Conservation (phyloP, 2,329 filamentous ascomycete genomes). For the Neofusicoccum sp. region DNA sequence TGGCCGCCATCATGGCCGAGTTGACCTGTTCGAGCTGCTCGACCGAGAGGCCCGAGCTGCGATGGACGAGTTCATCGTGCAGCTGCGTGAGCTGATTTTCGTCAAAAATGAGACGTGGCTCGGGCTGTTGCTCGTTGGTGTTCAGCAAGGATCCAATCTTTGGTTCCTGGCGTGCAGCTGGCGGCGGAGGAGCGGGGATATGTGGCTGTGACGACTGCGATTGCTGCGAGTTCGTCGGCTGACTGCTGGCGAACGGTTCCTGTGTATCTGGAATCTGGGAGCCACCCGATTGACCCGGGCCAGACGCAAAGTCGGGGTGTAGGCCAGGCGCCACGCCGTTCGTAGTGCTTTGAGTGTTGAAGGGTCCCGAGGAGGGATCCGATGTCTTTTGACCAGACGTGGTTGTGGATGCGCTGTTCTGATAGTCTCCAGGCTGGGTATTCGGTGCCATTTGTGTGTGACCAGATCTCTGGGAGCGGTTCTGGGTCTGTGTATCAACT, state of each 20-base stretch:
- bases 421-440: constrained; percentile 60
- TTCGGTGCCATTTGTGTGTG: constrained; percentile 59
- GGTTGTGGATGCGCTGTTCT: constrained; percentile 89
- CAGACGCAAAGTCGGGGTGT: constrained; percentile 55
- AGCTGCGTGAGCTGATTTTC: constrained; percentile 56
- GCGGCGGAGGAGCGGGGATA: constrained; percentile 19
- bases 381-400: constrained; percentile 78
- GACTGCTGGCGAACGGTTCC: constrained; percentile 30
- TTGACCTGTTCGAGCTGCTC: constrained; percentile 96
- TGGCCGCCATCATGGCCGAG: constrained; percentile 81
- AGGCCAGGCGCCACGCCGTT: constrained; percentile 58
- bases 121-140: constrained; percentile 29
- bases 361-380: constrained; percentile 62
- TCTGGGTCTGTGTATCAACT: constrained; percentile 45
- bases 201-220: constrained; percentile 36
- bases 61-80: constrained; percentile 61
- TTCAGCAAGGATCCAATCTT: constrained; percentile 45
- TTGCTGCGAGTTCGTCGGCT: constrained; percentile 37
- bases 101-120: constrained; percentile 44
- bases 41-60: constrained; percentile 75
- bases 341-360: constrained; percentile 70
- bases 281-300: constrained; percentile 50
- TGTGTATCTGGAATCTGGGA: constrained; percentile 66
- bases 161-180: constrained; percentile 28
- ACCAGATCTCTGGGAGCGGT: constrained; percentile 52